Evolutionary conservation across 805 yeast species (phyloP), one percentile per base, ranked within the genome.

Genomic region (Candida golubevii): DNA sequence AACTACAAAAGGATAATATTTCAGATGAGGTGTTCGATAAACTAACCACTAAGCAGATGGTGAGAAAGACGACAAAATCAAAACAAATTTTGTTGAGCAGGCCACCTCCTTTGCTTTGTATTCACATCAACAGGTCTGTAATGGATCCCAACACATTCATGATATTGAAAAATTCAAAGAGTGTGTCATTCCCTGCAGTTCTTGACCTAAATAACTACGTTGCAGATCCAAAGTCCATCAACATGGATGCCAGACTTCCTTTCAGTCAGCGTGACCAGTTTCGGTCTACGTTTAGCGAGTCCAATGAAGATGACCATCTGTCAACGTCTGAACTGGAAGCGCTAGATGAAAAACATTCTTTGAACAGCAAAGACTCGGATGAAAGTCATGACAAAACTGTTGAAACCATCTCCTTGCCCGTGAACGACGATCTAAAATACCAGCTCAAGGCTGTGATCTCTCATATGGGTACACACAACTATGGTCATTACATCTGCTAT

Each of bases 401-500:
- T 3, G 26, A 36, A 10, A 12, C 9, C 10, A 9, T 13, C 14
- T 29, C 7, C 8, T 30, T 26, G 8, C 11, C 15, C n/a, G 44
- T 26, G 9, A 37, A 42, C 14, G 35, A 38, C 10, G 37, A 44
- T 15, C 31, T 40, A 13, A 46, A 74, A 3, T 91, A 91, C 62
- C 74, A 80, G 33, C 72, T 91, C 49, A 86, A 86, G 58, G 87
- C 97, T 0, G 93, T 87, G 1, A 86, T 91, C 36, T 82, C 91
- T 1, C 99, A 91, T 63, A 90, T 84, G 61, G 99, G 99, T 39
- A 85, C 96, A 1, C 97, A 93, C 56, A 89, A 91, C 56, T 93
- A 88, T 61, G 99, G 99, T n/a, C 99, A 91, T 63, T 91, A 91
- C 60, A 86, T 91, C 48, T 88, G 95, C 35, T 91, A 78, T 67